A percentile compares a stretch with the other conserved stretches of the same genome.
Evolutionary conservation across 352 stramenopile species (phyloP).

Genomic region (Pythium utonaiense): DNA sequence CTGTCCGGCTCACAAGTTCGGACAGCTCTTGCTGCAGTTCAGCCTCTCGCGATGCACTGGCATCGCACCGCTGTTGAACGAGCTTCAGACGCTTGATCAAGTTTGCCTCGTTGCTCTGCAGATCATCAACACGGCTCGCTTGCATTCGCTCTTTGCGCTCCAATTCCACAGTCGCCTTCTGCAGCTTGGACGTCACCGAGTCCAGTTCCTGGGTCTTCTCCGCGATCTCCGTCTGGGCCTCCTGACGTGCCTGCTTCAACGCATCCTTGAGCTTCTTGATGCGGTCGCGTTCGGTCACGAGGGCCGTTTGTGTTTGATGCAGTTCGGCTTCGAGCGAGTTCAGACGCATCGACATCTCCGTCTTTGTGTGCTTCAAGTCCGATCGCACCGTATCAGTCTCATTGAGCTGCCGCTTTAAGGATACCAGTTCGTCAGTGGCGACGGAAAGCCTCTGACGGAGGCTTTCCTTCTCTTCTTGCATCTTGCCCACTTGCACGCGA

Average conservation of each 20-base stretch:
- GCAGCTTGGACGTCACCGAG: slow-evolving; percentile 10
- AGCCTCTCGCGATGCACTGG: slow-evolving; percentile 20
- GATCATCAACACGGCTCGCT: slow-evolving; percentile 18
- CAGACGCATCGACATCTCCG: slow-evolving; percentile 17
- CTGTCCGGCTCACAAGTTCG: slow-evolving; percentile 28
- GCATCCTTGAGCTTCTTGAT: slow-evolving; percentile 21
- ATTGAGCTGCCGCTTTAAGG: slow-evolving; percentile 17
- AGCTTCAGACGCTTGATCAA: slow-evolving; percentile 27
- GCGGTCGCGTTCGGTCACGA: slow-evolving; percentile 23
- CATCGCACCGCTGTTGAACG: slow-evolving; percentile 23
- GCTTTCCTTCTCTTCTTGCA: slow-evolving; percentile 17
- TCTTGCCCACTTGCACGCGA: slow-evolving; percentile 3
- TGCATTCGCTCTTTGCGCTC: slow-evolving; percentile 21
- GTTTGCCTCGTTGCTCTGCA: slow-evolving; percentile 28
- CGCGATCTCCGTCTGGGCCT: slow-evolving; percentile 8
- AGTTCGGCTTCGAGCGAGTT: slow-evolving; percentile 21
- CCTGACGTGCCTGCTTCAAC: slow-evolving; percentile 15
- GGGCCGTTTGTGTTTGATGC: slow-evolving; percentile 18
- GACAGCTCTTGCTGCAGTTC: slow-evolving; percentile 56
- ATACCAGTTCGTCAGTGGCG: slow-evolving; percentile 16
- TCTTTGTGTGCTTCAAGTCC: slow-evolving; percentile 16
- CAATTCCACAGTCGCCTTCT: slow-evolving; percentile 7
- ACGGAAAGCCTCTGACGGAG: slow-evolving; percentile 11
- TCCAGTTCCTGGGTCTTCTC: slow-evolving; percentile 18
- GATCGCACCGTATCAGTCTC: slow-evolving; percentile 3